Evolutionary conservation across 352 stramenopile genomes (phyloP).

Genomic region (Elongisporangium anandrum): DNA sequence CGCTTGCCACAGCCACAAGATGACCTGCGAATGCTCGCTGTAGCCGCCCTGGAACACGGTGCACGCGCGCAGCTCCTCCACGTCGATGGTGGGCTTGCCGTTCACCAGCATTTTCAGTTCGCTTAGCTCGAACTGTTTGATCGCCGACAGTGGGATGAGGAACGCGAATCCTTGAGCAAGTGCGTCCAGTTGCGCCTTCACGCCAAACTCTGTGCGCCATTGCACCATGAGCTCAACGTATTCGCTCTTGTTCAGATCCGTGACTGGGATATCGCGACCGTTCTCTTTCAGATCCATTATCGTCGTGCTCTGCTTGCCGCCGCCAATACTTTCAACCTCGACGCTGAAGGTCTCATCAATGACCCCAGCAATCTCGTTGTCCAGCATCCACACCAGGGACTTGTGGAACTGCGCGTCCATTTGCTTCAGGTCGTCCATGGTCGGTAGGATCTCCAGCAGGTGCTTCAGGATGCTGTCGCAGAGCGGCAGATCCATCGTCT

Average conservation of each 20-base stretch:
- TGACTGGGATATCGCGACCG: slow-evolving; percentile 56
- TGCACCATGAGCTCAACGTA: slow-evolving; percentile 65
- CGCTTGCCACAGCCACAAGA: slow-evolving; percentile 85
- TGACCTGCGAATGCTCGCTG: slow-evolving; percentile 61
- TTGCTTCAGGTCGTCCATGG: slow-evolving; percentile 57
- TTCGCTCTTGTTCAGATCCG: slow-evolving; percentile 70
- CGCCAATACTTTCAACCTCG: slow-evolving; percentile 21
- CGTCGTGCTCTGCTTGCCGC: slow-evolving; percentile 10
- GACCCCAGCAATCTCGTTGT: slow-evolving; percentile 71
- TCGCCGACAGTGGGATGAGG: slow-evolving; percentile 35
- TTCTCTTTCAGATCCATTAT: slow-evolving; percentile 63
- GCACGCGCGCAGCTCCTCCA: slow-evolving; percentile 79
- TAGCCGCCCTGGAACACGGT: slow-evolving; percentile 84
- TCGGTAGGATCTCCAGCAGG: slow-evolving; percentile 35
- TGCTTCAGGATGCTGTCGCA: slow-evolving; percentile 73
- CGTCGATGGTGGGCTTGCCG: slow-evolving; percentile 63
- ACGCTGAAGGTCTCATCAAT: slow-evolving; percentile 89
- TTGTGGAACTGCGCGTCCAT: slow-evolving; percentile 81
- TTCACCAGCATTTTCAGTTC: slow-evolving; percentile 47
- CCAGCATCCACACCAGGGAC: slow-evolving; percentile 83
- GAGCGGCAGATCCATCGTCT: slow-evolving; percentile 77
- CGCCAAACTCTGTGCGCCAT: slow-evolving; percentile 54
- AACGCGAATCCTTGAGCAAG: slow-evolving; percentile 44
- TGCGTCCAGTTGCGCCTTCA: slow-evolving; percentile 52
- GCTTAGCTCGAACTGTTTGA: slow-evolving; percentile 44